Evolutionary conservation across 2,329 filamentous ascomycete genomes (phyloP), one percentile per base, ranked within the genome.

Genomic region (Rutstroemia sp.): DNA sequence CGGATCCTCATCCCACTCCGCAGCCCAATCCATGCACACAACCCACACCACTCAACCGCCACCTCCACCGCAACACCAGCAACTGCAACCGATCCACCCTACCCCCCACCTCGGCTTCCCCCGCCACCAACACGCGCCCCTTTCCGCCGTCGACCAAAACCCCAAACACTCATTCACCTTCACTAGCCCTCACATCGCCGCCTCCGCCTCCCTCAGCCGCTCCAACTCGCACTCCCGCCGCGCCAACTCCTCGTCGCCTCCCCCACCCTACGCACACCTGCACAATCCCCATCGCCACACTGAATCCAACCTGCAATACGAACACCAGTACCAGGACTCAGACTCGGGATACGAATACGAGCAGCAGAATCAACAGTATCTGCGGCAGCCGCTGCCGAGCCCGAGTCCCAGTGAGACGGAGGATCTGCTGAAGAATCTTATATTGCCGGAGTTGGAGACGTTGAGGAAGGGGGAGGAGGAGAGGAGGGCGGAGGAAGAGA

Each of bases 111-210:
- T 48, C 45, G 34, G 21, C 37, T n/a, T 50, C 49, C 23, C 23
- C 27, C 14, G 10, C 19, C 21, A 27, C 27, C 19, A 47, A 7
- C 52, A 42, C 8, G 37, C 45, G 7, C 45, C 52, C 12, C 14
- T 54, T 8, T 54, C 52, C 23, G 52, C 46, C 14, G 25, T 55
- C 21, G 45, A 42, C n/a, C 23, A 41, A 7, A 55, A 55, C 37
- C 52, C 52, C 5, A 55, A 55, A 49, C 45, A 55, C 52, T 55
- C 52, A 5, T 55, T 55, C 38, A 55, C 52, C 23, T 55, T 55
- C 18, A 55, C 52, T 5, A 54, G 27, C 27, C 27, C 27, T 2
- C 27, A 30, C 9, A 30, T 30, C 2, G 27, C 51, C 27, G 51
- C 51, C 6, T 42, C 51, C n/a, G 12, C 23, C 30, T 34, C 23